phyloP scores from a whole-genome alignment of 371 early-diverging fungal species.

The Mucor velutinosus region DNA sequence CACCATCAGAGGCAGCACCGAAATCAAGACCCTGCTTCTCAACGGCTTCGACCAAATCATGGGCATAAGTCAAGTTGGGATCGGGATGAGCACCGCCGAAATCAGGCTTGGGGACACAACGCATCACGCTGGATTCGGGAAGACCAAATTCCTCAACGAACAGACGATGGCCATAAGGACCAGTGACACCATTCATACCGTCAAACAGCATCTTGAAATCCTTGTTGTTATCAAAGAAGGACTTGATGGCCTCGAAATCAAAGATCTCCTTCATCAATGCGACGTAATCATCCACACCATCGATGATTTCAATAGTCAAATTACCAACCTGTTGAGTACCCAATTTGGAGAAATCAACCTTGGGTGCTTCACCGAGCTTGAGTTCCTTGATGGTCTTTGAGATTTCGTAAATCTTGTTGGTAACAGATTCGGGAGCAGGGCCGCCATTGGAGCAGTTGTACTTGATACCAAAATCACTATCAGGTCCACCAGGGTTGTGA shows the following conservation, averaged over 20 bases:
- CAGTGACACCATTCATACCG: slow-evolving; percentile 97
- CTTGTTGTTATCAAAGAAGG: slow-evolving; percentile 71
- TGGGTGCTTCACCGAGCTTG: slow-evolving; percentile 67
- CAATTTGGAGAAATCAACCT: slow-evolving; percentile 78
- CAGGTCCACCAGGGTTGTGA: slow-evolving; percentile 98
- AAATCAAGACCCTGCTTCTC: slow-evolving; percentile 78
- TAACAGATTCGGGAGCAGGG: slow-evolving; percentile 94
- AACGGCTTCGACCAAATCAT: slow-evolving; percentile 91
- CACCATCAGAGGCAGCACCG: slow-evolving; percentile 95
- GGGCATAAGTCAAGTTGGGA: slow-evolving; percentile 97
- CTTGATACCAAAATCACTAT: slow-evolving; percentile 98
- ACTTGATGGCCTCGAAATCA: slow-evolving; percentile 82
- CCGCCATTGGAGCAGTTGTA: slow-evolving; percentile 96
- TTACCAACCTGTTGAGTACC: slow-evolving; percentile 61
- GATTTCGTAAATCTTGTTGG: slow-evolving; percentile 85
- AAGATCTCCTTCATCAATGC: slow-evolving; percentile 87
- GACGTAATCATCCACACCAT: slow-evolving; percentile 90
- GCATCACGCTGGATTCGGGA: slow-evolving; percentile 79
- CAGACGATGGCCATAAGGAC: slow-evolving; percentile 88
- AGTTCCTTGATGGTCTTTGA: slow-evolving; percentile 75
- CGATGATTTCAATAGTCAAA: slow-evolving; percentile 84
- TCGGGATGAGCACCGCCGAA: slow-evolving; percentile 98
- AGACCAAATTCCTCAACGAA: slow-evolving; percentile 92
- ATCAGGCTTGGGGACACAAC: slow-evolving; percentile 81
- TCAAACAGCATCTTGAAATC: slow-evolving; percentile 91